phyloP scores from a whole-genome alignment of 2,329 filamentous ascomycete species.

The Penicillium crustosum region DNA sequence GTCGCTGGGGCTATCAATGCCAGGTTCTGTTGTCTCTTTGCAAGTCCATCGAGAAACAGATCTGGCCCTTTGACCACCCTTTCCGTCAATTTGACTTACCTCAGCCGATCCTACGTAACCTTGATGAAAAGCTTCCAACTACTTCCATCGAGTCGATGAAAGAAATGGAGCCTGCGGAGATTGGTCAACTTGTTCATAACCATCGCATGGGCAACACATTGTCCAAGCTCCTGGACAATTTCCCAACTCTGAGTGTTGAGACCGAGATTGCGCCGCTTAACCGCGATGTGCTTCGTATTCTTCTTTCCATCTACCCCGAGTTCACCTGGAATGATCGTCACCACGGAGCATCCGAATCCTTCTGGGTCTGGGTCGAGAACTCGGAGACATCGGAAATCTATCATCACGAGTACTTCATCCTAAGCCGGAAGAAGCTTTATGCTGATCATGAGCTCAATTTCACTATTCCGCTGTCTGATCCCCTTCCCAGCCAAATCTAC shows the following conservation, averaged over 20 bases:
- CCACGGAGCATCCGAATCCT: constrained; percentile 92
- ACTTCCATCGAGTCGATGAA: constrained; percentile 77
- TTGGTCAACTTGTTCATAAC: constrained; percentile 89
- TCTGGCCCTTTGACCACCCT: constrained; percentile 94
- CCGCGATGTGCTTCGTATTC: constrained; percentile 88
- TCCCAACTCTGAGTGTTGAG: constrained; percentile 87
- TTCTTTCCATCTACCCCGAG: constrained; percentile 80
- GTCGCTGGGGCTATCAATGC: constrained; percentile 94
- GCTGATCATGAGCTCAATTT: constrained; percentile 98
- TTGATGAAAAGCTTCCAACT: constrained; percentile 75
- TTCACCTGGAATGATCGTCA: constrained; percentile 93
- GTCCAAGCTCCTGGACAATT: constrained; percentile 78
- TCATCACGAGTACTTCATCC: constrained; percentile 94
- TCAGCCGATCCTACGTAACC: constrained; percentile 74
- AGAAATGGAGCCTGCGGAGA: constrained; percentile 91
- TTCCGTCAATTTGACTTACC: constrained; percentile 93
- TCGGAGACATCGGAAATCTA: constrained; percentile 97
- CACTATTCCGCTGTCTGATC: constrained; percentile 91
- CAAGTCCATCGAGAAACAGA: constrained; percentile 94
- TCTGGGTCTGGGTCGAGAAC: constrained; percentile 99
- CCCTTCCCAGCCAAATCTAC: constrained; percentile 92
- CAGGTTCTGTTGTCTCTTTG: constrained; percentile 85
- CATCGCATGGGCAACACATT: constrained; percentile 81
- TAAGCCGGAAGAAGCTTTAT: constrained; percentile 83
- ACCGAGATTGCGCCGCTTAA: constrained; percentile 95